Percentiles rank a stretch among this genome's conserved stretches.
Conservation (phyloP, 2,329 filamentous ascomycete species). For the Aspergillus sp. region DNA sequence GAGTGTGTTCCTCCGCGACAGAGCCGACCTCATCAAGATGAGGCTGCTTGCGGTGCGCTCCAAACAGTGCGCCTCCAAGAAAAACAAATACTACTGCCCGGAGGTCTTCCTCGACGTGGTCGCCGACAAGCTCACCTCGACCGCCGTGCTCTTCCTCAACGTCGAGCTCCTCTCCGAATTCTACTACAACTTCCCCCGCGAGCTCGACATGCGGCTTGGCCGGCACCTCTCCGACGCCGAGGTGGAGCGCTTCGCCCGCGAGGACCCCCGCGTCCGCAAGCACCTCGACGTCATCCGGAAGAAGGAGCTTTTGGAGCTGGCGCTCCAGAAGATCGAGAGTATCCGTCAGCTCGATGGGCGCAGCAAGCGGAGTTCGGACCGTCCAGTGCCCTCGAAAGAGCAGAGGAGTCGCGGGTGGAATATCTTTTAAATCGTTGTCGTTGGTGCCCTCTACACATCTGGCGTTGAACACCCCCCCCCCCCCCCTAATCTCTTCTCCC, state of each 20-base stretch:
- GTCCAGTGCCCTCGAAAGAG: constrained; percentile 35
- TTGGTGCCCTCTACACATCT: background rate
- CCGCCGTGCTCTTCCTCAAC: constrained; percentile 94
- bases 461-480: background rate
- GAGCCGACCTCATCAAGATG: constrained; percentile 86
- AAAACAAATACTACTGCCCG: constrained; percentile 95
- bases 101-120: constrained; percentile 98
- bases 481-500: background rate
- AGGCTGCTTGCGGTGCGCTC: constrained; percentile 84
- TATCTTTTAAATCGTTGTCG: constrained; percentile 36
- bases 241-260: constrained; percentile 85
- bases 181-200: constrained; percentile 94
- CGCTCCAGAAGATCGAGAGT: constrained; percentile 93
- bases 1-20: constrained; percentile 89
- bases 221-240: constrained; percentile 75
- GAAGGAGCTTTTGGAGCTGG: constrained; percentile 90
- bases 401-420: constrained; percentile 43
- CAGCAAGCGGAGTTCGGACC: constrained; percentile 54
- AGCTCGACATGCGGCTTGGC: constrained; percentile 83
- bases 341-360: constrained; percentile 78
- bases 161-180: constrained; percentile 96
- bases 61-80: constrained; percentile 77
- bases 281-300: constrained; percentile 90
- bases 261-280: constrained; percentile 83
- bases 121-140: constrained; percentile 89